Evolutionary conservation across 2,329 filamentous ascomycete genomes (phyloP), one percentile per base, ranked within the genome.

Genomic region (Samsoniella hepiali): DNA sequence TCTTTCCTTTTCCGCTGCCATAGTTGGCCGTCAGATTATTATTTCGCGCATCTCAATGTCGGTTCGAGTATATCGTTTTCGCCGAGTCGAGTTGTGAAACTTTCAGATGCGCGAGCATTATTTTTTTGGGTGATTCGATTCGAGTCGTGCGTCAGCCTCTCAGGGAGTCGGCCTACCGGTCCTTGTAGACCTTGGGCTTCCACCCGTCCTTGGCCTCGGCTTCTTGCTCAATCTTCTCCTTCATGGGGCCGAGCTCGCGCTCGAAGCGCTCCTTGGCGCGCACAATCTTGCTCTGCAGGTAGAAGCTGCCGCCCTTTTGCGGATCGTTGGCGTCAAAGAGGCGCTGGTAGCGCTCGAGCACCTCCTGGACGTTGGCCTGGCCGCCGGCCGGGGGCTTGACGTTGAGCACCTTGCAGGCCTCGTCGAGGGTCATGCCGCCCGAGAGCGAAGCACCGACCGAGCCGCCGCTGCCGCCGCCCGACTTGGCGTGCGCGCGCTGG

Each of bases 351-450:
- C 93, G 85, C 69, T 90, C 87, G 78, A 90, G 88, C 62, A 97
- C 88, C 68, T 89, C 84, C 70, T 93, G 91, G 74, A 93, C 81
- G 74, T 93, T 90, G 65, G 89, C 84, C 74, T 92, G 84, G 53
- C 91, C 92, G 65, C 83, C 85, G 27, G 73, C 69, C 1, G 94
- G 93, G 44, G 93, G 91, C 76, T 94, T 91, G 69, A 99, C 93
- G 76, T 99, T 96, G 67, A 99, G 85, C 73, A 99, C 97, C 78
- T 93, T 91, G 85, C 93, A 98, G 61, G 95, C 95, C 82, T 99
- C 95, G 69, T 97, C 92, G 72, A 99, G 88, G 9, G 93, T 95
- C 77, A 98, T 89, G 73, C 93, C 91, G 5, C 86, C 85, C 34
- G 87, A 82, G 66, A 82, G 72, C 38, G 74, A 76, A n/a, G 84